Percentiles rank a stretch among this genome's conserved stretches.
phyloP scores from a whole-genome alignment of 352 stramenopile genomes.

The Lagenidium giganteum region DNA sequence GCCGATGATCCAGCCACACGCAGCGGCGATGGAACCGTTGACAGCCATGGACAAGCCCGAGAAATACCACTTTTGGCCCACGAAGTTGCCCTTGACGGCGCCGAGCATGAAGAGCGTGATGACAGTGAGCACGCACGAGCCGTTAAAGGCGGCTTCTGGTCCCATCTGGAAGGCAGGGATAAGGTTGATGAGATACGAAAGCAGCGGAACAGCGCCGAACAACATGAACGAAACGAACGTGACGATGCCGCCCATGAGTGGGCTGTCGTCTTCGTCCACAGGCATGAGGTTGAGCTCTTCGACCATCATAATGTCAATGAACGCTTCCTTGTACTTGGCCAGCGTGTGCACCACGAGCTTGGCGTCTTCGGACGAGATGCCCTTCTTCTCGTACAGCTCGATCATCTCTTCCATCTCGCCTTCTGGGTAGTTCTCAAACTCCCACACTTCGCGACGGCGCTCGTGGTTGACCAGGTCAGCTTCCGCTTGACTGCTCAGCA shows the following conservation, averaged over 20 bases:
- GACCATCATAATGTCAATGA: constrained; percentile 97
- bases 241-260: constrained; percentile 74
- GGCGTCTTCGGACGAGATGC: constrained; percentile 89
- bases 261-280: constrained; percentile 90
- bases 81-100: constrained; percentile 87
- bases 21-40: constrained; percentile 68
- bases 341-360: constrained; percentile 90
- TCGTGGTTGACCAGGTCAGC: constrained; percentile 93
- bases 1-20: constrained; percentile 77
- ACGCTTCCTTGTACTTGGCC: constrained; percentile 96
- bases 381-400: constrained; percentile 92
- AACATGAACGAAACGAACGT: constrained; percentile 90
- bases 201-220: constrained; percentile 90
- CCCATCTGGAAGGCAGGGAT: constrained; percentile 60
- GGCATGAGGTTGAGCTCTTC: constrained; percentile 95
- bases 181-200: constrained; percentile 91
- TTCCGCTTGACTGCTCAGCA: constrained; percentile 91
- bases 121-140: constrained; percentile 91
- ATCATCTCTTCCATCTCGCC: constrained; percentile 97
- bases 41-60: constrained; percentile 69
- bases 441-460: constrained; percentile 89
- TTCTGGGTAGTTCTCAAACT: constrained; percentile 95
- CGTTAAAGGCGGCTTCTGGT: constrained; percentile 75
- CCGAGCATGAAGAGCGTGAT: constrained; percentile 93
- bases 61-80: constrained; percentile 71